Base-by-base conservation (phyloP, 225 moss, liverwort and hornwort species). In the Neckera pumila region DNA sequence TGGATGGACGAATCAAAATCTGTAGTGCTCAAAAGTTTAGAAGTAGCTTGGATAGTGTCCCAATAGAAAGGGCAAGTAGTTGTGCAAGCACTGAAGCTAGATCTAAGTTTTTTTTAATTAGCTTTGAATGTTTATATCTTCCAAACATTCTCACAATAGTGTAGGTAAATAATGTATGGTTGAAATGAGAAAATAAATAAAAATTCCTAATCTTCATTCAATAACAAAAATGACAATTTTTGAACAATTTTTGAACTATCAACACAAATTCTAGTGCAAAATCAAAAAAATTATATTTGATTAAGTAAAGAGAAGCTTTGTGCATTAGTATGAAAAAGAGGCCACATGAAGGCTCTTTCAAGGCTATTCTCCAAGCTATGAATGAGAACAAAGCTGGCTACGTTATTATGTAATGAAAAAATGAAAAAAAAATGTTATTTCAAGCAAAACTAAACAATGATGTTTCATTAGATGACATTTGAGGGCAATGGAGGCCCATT, bases 31-130 rank as follows among this genome's bases (percentile, higher is more conserved):
- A 19, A 31, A 31, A 49, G 31, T 49, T 49, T 49, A 11, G 12
- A 47, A 7, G 18, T 0, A 49, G 0, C 7, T 33, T 12, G 0
- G 7, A 1, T 2, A 30, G 0, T 14, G 9, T 71, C 5, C 5
- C 27, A 15, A 18, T 74, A 18, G 4, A 74, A 1, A 27, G 2
- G 30, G 2, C 17, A 73, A 28, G 17, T 10, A 6, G 10, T 45
- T 6, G 45, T 17, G 9, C 4, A 45, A 30, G 47, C 6, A 18
- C 1, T 11, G 1, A 47, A 0, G 12, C 2, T 47, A 47, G 7
- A 11, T 47, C 18, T 30, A 10, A 6, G 5, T 47, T 30, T 18
- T 17, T 47, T 7, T 28, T 3, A 36, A 69, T 23, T 42, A 71
- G 25, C 5, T 71, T 9, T 26, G 5, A 74, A 31, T 0, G 1